Evolutionary conservation across 2,329 filamentous ascomycete species (phyloP), one percentile per base, ranked within the genome.

Genomic region (Thielaviopsis punctulata): DNA sequence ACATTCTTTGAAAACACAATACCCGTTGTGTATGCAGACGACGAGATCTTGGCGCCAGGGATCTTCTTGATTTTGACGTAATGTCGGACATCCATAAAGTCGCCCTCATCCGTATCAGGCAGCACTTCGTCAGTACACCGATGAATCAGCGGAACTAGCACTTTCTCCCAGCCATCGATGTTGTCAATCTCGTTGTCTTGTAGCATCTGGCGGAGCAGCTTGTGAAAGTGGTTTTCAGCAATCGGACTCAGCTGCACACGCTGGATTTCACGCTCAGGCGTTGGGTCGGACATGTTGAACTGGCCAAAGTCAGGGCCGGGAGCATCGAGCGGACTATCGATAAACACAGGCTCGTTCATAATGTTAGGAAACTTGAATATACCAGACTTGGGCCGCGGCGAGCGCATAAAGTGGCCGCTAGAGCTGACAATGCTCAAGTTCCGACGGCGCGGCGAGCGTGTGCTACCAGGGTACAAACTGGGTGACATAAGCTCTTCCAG

Each of bases 41-140:
- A 90, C 22, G 86, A 81, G 18, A 90, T 89, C 57, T 77, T 83
- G 15, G 89, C 90, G 15, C 92, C 90, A 0, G 89, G 86, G 12
- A 98, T 92, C 63, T 93, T 94, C 64, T 98, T 98, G 25, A 98
- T 69, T 63, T 98, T 98, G 57, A 98, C 87, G 62, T 95, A 98
- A 63, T 96, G 89, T 3, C 92, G 79, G 55, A 98, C 92, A 63
- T 98, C 92, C 73, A 98, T 96, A 62, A 92, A 86, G 64, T 98
- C 92, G 24, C 88, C 89, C 52, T 79, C 77, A 53, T 88, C 83
- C 45, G 95, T 86, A 63, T 96, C 86, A 1, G 92, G 92, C 57
- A 93, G 84, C 3, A 98, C 89, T 62, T 96, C 92, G 58, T 95
- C 88, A 0, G 90, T 93, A 57, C 89, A 92, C 59, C 84, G 84